These are phyloP conservation scores for Fraxinus latifolia DNA, from an alignment of 305 asterid species.

Conservation along the genomic window DNA sequence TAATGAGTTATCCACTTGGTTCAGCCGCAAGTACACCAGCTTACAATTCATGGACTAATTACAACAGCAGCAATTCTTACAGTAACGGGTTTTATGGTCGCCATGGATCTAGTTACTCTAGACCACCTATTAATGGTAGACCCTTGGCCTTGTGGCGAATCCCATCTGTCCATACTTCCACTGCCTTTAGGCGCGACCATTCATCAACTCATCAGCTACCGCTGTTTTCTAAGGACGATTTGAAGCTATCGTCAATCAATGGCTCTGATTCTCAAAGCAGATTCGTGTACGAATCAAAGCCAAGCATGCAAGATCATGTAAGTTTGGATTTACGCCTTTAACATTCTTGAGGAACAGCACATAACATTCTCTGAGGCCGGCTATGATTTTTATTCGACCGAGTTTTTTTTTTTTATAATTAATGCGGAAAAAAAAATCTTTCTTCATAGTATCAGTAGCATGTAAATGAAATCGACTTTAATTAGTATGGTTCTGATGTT, in stretches of 20 bases:
- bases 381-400: neutral
- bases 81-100: conserved; percentile 27
- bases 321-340: conserved; percentile 50
- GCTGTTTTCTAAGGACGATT: conserved; percentile 15
- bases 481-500: neutral
- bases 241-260: conserved; percentile 20
- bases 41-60: conserved; percentile 15
- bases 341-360: neutral
- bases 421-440: neutral
- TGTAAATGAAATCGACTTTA: neutral
- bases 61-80: neutral
- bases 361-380: neutral
- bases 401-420: conserved; percentile 15
- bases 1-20: conserved; percentile 31
- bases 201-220: conserved; percentile 28
- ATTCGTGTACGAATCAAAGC: conserved; percentile 28
- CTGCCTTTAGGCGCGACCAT: conserved; percentile 19
- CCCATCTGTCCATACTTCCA: conserved; percentile 17
- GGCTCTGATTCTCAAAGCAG: conserved; percentile 20
- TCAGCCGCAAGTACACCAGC: conserved; percentile 1
- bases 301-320: conserved; percentile 39
- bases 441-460: neutral
- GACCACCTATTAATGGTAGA: conserved; percentile 34
- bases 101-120: conserved; percentile 14
- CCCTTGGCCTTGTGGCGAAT: conserved; percentile 42